Evolutionary conservation across 345 rosid species (phyloP).

Genomic region (Limnanthes douglasii): DNA sequence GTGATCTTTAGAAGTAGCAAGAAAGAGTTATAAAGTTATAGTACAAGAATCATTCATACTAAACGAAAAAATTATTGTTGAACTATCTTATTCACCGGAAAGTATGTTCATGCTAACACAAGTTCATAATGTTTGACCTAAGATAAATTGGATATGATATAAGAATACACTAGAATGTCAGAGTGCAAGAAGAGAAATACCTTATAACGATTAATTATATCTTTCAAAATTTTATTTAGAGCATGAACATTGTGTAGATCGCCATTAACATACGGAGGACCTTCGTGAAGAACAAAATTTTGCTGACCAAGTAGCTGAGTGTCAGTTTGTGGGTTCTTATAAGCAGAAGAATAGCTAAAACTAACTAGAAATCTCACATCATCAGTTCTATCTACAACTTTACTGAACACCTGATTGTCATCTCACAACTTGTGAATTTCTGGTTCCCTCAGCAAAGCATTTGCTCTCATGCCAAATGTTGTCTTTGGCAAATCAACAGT

Average conservation of each 20-base stretch:
- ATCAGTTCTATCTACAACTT: constrained; percentile 50
- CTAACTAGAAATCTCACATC: constrained; percentile 40
- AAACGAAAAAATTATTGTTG: no score
- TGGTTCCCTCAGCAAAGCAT: constrained; percentile 76
- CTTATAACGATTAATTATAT: constrained; percentile 89
- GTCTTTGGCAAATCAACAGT: constrained; percentile 87
- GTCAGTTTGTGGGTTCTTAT: constrained; percentile 17
- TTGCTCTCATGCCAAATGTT: constrained; percentile 80
- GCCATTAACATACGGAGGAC: constrained; percentile 97
- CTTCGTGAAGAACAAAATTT: constrained; percentile 86
- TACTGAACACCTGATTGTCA: constrained; percentile 65
- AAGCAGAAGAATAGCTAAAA: constrained; percentile 6
- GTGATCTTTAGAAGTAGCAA: neutral
- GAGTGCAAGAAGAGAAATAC: constrained; percentile 17
- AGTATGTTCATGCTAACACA: no score
- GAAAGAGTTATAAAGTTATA: constrained; percentile 1
- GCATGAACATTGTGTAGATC: constrained; percentile 94
- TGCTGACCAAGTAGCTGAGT: constrained; percentile 28
- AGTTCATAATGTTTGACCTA: no score
- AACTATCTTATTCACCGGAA: no score
- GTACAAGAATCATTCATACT: no score
- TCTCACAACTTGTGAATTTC: constrained; percentile 89
- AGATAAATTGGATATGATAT: no score
- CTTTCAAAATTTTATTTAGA: constrained; percentile 87
- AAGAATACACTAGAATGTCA: no score